phyloP scores from a whole-genome alignment of 352 stramenopile species.

The Phytophthora cajani region DNA sequence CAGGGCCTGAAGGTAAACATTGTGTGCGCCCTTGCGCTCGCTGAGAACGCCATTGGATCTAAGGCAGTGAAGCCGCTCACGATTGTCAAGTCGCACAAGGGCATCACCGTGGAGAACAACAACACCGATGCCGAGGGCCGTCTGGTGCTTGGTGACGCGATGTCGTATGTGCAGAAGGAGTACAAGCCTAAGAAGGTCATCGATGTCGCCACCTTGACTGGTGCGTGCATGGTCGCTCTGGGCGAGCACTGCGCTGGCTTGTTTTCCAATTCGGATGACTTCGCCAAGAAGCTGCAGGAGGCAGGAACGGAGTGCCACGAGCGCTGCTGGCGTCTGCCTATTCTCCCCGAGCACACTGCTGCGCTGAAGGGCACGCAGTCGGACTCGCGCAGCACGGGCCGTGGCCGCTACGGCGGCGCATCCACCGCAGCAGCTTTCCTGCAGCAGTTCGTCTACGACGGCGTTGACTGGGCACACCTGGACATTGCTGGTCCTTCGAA shows the following conservation, averaged over 20 bases:
- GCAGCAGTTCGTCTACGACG: constrained; percentile 89
- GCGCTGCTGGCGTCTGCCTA: constrained; percentile 90
- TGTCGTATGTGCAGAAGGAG: constrained; percentile 90
- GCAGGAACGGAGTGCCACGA: constrained; percentile 74
- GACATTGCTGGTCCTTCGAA: constrained; percentile 90
- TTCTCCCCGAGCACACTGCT: constrained; percentile 84
- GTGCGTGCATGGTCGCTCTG: constrained; percentile 89
- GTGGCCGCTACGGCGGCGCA: constrained; percentile 79
- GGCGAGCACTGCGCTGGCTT: constrained; percentile 90
- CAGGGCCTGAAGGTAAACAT: constrained; percentile 83
- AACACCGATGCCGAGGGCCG: constrained; percentile 94
- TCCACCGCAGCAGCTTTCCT: constrained; percentile 89
- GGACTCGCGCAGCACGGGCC: constrained; percentile 83
- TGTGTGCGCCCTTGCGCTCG: constrained; percentile 75
- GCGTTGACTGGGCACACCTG: constrained; percentile 89
- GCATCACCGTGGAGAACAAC: constrained; percentile 92
- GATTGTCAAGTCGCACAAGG: constrained; percentile 91
- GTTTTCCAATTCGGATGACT: constrained; percentile 92
- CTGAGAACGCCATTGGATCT: constrained; percentile 88
- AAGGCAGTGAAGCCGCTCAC: constrained; percentile 88
- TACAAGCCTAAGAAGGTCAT: constrained; percentile 93
- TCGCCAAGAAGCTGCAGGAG: constrained; percentile 75
- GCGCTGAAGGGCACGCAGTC: constrained; percentile 84
- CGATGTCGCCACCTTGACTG: constrained; percentile 94
- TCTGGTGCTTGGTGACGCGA: constrained; percentile 90